Evolutionary conservation across 805 yeast species (phyloP).

Genomic region (Lipomyces oligophaga): DNA sequence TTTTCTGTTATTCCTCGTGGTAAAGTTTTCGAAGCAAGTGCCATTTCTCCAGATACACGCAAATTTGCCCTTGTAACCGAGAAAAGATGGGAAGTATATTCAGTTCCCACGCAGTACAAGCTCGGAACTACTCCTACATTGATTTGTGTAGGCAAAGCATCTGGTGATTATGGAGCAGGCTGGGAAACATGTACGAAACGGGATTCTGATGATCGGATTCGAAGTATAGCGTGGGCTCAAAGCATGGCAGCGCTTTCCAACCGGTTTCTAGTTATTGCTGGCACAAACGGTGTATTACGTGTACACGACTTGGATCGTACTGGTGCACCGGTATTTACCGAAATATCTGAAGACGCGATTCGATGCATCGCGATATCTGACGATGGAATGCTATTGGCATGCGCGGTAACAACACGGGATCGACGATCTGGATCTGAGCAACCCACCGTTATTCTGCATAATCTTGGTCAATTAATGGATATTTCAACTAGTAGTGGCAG

Average conservation of each 20-base stretch:
- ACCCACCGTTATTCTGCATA: constrained; percentile 65
- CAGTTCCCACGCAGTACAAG: constrained; percentile 43
- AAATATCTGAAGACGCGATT: constrained; percentile 68
- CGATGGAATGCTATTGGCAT: constrained; percentile 61
- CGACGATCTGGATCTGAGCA: constrained; percentile 64
- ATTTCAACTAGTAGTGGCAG: constrained; percentile 1
- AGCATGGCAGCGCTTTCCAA: constrained; percentile 47
- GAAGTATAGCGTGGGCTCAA: constrained; percentile 31
- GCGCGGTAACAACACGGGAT: constrained; percentile 80
- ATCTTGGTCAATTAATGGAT: constrained; percentile 14
- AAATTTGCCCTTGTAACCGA: constrained; percentile 64
- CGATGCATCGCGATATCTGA: constrained; percentile 72
- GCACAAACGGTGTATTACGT: constrained; percentile 65
- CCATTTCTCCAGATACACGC: constrained; percentile 61
- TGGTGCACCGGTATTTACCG: constrained; percentile 66
- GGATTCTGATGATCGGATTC: constrained; percentile 11
- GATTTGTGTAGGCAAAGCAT: constrained; percentile 62
- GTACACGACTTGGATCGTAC: constrained; percentile 53
- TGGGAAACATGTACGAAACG: constrained; percentile 20
- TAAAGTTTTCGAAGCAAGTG: constrained; percentile 48
- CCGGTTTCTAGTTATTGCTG: constrained; percentile 60
- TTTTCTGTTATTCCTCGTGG: constrained; percentile 46
- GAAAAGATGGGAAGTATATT: constrained; percentile 69
- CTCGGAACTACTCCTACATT: constrained; percentile 52
- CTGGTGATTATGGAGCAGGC: constrained; percentile 64